Percentiles rank a stretch among this genome's conserved stretches.
Evolutionary conservation across 2,329 filamentous ascomycete species (phyloP).

Genomic region (Monilinia aucupariae): DNA sequence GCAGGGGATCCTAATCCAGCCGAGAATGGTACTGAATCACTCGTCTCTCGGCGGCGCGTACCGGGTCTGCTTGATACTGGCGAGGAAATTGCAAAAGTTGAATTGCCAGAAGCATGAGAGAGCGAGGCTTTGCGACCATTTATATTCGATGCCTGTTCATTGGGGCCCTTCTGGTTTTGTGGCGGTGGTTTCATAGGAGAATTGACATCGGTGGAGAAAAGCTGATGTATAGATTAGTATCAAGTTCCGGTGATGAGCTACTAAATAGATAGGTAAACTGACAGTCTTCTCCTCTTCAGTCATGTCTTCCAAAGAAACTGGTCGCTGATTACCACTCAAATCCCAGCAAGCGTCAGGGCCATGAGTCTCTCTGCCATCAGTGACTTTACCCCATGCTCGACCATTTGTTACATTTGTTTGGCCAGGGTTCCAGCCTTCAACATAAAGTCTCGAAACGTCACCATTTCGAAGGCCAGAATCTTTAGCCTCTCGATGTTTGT

Average conservation of each 20-base stretch:
- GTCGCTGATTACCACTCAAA: slow-evolving; percentile 59
- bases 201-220: slow-evolving; percentile 83
- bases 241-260: slow-evolving; percentile 8
- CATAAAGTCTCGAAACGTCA: slow-evolving; percentile 62
- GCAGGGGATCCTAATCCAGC: slow-evolving; percentile 55
- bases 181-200: slow-evolving; percentile 83
- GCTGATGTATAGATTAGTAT: slow-evolving; percentile 44
- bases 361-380: slow-evolving; percentile 68
- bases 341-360: slow-evolving; percentile 96
- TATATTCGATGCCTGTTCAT: slow-evolving; percentile 48
- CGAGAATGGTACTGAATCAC: slow-evolving; percentile 54
- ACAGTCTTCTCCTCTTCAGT: slow-evolving; percentile 56
- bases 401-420: slow-evolving; percentile 56
- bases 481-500: slow-evolving; percentile 41
- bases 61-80: slow-evolving; percentile 68
- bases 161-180: slow-evolving; percentile 55
- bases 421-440: slow-evolving; percentile 73
- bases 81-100: slow-evolving; percentile 64
- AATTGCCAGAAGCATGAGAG: slow-evolving; percentile 56
- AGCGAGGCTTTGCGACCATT: slow-evolving; percentile 78
- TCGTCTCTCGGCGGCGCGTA: slow-evolving; percentile 76
- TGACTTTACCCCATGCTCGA: slow-evolving; percentile 70
- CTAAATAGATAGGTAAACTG: slow-evolving; percentile 31
- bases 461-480: slow-evolving; percentile 46
- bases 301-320: slow-evolving; percentile 69